These are phyloP conservation scores for Pythium diclinum DNA, from an alignment of 352 stramenopile genomes.

Conservation along the genomic window DNA sequence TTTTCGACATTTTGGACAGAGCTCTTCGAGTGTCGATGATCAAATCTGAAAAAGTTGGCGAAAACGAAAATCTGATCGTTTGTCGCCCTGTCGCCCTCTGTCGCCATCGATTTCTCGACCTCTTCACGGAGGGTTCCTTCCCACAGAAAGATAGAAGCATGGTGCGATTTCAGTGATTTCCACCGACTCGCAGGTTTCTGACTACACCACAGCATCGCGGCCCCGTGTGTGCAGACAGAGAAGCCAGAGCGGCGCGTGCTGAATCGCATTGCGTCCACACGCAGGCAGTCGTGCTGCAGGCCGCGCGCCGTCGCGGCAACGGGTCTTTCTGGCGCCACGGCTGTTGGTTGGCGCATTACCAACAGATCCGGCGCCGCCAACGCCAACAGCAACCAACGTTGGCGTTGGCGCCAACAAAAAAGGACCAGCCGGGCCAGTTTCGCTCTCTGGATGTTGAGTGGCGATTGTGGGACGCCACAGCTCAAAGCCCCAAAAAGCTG, in stretches of 20 bases:
- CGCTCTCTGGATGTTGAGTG: constrained; percentile 5
- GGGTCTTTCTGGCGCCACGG: constrained; percentile 11
- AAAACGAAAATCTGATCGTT: constrained; percentile 14
- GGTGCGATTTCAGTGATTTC: background rate
- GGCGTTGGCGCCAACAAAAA: constrained; percentile 22
- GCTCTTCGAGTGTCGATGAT: background rate
- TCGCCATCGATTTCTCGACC: background rate
- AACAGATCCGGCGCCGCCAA: background rate
- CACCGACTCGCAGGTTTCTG: background rate
- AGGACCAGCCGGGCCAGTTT: constrained; percentile 19
- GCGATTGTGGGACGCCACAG: constrained; percentile 3
- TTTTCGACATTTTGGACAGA: constrained; percentile 5
- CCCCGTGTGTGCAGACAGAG: background rate
- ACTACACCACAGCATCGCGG: background rate
- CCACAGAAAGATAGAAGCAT: background rate
- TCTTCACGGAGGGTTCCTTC: constrained; percentile 3
- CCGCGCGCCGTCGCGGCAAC: background rate
- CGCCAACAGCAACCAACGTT: background rate
- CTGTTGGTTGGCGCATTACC: constrained; percentile 9
- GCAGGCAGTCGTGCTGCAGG: background rate
- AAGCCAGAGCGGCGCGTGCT: background rate
- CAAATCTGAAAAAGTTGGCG: background rate
- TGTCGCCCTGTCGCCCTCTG: background rate
- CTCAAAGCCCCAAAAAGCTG: background rate
- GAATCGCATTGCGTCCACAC: background rate